Evolutionary conservation across 805 yeast species (phyloP), one percentile per base, ranked within the genome.

Genomic region (Schizosaccharomyces japonicus): DNA sequence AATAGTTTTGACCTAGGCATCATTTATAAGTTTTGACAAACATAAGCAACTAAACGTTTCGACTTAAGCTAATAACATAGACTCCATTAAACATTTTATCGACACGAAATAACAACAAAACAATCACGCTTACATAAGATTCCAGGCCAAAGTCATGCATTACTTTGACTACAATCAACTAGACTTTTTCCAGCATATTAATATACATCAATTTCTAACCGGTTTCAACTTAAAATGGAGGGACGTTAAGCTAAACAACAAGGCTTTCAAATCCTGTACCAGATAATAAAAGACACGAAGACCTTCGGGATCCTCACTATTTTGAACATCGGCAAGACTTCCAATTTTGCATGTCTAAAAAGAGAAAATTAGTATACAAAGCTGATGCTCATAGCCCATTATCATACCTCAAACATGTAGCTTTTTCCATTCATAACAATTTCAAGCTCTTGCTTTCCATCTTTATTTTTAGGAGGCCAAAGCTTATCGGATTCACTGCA

Each of bases 281-380:
- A 67, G 56, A 48, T 63, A 69, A 49, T 68, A 66, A 48, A 65
- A 68, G 3, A 61, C 66, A 47, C 68, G 53, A 21, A 68, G 50
- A 0, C 72, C 71, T 42, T 66, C 70, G 0, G 69, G 66, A 49
- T 67, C 71, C 1, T 62, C 63, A 30, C 66, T 57, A 13, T 55
- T 51, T 47, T 59, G 64, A 17, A 66, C 65, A 36, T 67, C 70
- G 7, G 54, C 54, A 31, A 64, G 50, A 1, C 70, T 65, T 1
- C 68, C 67, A 11, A 68, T 45, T 47, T 64, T 65, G 6, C 59
- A 52, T 0, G 68, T 65, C 57, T 58, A 21, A 13, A 3, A n/a
- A n/a, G n/a, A n/a, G n/a, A n/a, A n/a, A n/a, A n/a, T n/a, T n/a
- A n/a, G n/a, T n/a, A n/a, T n/a, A n/a, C n/a, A n/a, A n/a, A n/a